Base-by-base conservation (phyloP, 352 stramenopile species). In the Globisporangium mamillatum region DNA sequence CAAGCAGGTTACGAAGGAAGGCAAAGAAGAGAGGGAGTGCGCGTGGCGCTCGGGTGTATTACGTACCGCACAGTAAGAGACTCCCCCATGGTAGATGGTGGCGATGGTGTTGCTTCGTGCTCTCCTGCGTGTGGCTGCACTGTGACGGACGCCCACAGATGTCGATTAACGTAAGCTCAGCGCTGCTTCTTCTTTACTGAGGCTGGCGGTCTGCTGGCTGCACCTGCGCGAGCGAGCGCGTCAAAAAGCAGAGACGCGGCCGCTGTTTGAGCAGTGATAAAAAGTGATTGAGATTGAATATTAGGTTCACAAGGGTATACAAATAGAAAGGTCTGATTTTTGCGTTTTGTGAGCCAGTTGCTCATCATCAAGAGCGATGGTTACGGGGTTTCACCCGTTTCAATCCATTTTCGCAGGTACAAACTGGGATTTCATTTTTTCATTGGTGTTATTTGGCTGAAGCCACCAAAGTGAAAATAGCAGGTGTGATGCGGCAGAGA, bases 11-110 rank as follows among this genome's bases (percentile, higher is more conserved):
- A 44, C 36, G 36, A 27, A 60, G 18, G 8, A 46, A 12, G 20
- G 9, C 18, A 12, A 60, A 29, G 16, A 1, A 4, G 12, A 4
- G 38, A 50, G 7, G 29, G 34, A 7, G 25, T 10, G 8, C 25
- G 3, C 14, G 10, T 14, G 2, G 55, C 53, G 12, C 27, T 3
- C 52, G 44, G n/a, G n/a, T 29, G 18, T 14, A 4, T 16, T 29
- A 46, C 56, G 29, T 27, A 71, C 66, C 66, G 59, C 32, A 71
- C 66, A 36, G 66, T 71, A 18, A 71, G 41, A 12, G 66, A 61
- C 41, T 71, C 66, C 18, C 34, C 66, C 66, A 71, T 71, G n/a
- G 3, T 56, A 16, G 18, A 18, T 7, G 14, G 16, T 46, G 38
- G 18, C 38, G 38, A 4, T 14, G 53, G 7, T 22, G 38, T 24